A percentile compares a stretch with the other conserved stretches of the same genome.
Evolutionary conservation across 805 yeast species (phyloP).

Genomic region (Candida verbasci): DNA sequence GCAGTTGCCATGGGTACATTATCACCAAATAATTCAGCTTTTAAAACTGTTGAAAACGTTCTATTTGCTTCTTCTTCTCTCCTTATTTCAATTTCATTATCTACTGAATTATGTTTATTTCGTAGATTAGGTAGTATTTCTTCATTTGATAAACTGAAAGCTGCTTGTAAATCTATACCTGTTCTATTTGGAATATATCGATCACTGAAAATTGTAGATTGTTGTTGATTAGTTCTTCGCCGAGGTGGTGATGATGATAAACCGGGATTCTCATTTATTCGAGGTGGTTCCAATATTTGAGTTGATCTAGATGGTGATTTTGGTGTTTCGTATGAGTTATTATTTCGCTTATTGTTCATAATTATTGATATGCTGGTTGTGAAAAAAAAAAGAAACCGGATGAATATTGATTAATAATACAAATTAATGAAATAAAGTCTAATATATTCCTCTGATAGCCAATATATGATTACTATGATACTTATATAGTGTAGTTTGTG

Average conservation of each 20-base stretch:
- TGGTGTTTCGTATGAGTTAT: constrained; percentile 31
- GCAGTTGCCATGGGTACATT: constrained; percentile 57
- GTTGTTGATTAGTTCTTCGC: constrained; percentile 42
- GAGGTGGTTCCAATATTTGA: constrained; percentile 33
- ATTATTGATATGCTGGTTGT: not conserved
- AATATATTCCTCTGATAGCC: too few relatives aligned
- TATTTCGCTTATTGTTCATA: constrained; percentile 1
- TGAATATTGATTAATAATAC: too few relatives aligned
- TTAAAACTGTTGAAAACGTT: constrained; percentile 79
- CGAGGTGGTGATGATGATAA: constrained; percentile 24
- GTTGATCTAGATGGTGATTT: constrained; percentile 41
- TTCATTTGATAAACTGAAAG: constrained; percentile 54
- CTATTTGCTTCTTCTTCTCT: constrained; percentile 80
- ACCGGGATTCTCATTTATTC: constrained; percentile 19
- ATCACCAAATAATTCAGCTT: constrained; percentile 90
- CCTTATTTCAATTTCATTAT: constrained; percentile 61
- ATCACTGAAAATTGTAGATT: constrained; percentile 61
- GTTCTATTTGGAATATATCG: constrained; percentile 84
- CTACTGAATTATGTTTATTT: constrained; percentile 20
- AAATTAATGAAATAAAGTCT: too few relatives aligned
- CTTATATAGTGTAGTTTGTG: too few relatives aligned
- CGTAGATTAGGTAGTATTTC: constrained; percentile 34
- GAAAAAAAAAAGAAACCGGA: not conserved
- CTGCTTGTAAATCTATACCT: constrained; percentile 85
- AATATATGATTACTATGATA: too few relatives aligned